These are phyloP conservation scores for Trypanosomatidae sp. DNA, from an alignment of 208 protist genomes.

Conservation along the genomic window DNA sequence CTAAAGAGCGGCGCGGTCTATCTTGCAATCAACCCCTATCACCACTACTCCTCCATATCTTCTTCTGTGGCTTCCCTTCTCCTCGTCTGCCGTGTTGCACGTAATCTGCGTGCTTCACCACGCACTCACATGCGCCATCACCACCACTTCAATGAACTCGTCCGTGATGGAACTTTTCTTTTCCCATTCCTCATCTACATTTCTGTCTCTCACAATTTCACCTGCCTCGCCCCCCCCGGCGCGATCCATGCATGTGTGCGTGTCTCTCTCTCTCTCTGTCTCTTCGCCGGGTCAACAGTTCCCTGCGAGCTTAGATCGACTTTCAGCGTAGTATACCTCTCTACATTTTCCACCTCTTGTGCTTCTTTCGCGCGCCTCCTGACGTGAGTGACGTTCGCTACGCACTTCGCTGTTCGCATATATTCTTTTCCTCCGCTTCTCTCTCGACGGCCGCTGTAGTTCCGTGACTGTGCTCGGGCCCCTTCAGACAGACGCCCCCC, in stretches of 20 bases:
- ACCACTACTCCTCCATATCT: not conserved
- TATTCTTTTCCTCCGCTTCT: not conserved
- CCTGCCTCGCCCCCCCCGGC: not conserved
- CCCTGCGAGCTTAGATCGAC: not conserved
- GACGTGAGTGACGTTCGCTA: not conserved
- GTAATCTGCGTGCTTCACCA: not conserved
- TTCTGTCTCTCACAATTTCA: not conserved
- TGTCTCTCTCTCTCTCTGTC: not conserved
- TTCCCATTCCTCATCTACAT: not conserved
- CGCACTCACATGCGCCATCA: not conserved
- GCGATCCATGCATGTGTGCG: not conserved
- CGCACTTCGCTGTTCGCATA: not conserved
- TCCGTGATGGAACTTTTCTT: not conserved
- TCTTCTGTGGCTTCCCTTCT: constrained; percentile 2
- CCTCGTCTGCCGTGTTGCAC: not conserved
- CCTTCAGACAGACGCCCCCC: not conserved
- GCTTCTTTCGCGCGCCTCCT: not conserved
- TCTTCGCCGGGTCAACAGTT: not conserved
- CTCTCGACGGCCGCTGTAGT: not conserved
- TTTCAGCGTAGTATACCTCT: not conserved
- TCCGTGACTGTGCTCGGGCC: not conserved
- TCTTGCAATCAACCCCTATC: not conserved
- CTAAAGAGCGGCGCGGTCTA: not conserved
- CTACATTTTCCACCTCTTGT: not conserved
- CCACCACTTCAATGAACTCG: not conserved